Evolutionary conservation across 176 grass and related monocot genomes (phyloP), one percentile per base, ranked within the genome.

Genomic region (Oryza brachyantha): DNA sequence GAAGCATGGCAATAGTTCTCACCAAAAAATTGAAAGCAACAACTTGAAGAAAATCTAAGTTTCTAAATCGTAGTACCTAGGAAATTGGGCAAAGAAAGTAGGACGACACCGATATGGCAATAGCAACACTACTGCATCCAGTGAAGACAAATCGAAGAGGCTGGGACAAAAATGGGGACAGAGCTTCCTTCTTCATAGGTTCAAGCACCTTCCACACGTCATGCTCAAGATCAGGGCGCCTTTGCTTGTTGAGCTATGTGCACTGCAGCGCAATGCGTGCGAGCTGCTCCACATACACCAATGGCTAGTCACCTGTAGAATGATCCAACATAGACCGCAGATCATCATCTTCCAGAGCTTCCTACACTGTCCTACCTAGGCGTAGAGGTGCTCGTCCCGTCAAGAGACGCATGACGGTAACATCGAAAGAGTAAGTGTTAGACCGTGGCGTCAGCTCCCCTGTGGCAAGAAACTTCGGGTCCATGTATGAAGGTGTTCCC

Each of bases 1-100:
- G 34, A 32, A 66, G 19, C 34, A 22, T 66, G 8, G 12, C 13
- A 10, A 54, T 13, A 34, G 22, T 1, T 41, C 14, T 62, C 50
- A 50, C 1, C 12, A 37, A 55, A 52, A 77, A n/a, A 63, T 66
- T 4, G 66, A n/a, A n/a, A n/a, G 17, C 61, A 43, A 12, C 9
- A 74, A 42, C 21, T 29, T 19, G 32, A 36, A 34, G 10, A 41
- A 41, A 32, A 2, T 32, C 31, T 32, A 32, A 32, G 31, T 32
- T 27, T 75, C 48, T 40, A 74, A 31, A 57, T 27, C 48, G 21
- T 64, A 29, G 46, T 38, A 92, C 90, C 83, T 88, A 74, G 74
- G 57, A 81, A 46, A 89, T 86, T 35, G 90, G 79, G 66, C 90
- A 93, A 35, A 93, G 61, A 36, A 90, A 93, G 35, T 87, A 80